phyloP scores from a whole-genome alignment of 352 stramenopile species.

The Phytophthora cactorum region DNA sequence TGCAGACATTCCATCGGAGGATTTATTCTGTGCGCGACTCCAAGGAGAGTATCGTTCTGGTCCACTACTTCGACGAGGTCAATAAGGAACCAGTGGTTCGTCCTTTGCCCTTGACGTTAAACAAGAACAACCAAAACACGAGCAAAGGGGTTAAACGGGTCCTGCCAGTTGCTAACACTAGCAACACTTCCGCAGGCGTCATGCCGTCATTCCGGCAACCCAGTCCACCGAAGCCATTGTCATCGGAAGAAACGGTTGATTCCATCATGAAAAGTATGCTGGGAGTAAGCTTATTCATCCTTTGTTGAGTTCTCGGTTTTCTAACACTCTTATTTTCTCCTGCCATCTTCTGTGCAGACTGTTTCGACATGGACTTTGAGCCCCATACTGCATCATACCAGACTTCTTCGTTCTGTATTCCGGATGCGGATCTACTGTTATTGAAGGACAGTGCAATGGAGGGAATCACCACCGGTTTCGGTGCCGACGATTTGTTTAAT shows the following conservation, averaged over 20 bases:
- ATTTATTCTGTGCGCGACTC: conserved; percentile 81
- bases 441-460: conserved; percentile 45
- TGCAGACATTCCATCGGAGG: conserved; percentile 83
- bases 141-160: conserved; percentile 48
- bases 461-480: conserved; percentile 29
- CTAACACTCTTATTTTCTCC: conserved; percentile 1
- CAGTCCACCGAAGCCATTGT: conserved; percentile 9
- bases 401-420: conserved; percentile 19
- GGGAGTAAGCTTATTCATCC: background rate
- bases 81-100: conserved; percentile 44
- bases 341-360: conserved; percentile 43
- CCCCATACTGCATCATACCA: conserved; percentile 17
- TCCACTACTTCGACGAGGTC: conserved; percentile 88
- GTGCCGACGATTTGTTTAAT: conserved; percentile 42
- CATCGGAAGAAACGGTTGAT: conserved; percentile 49
- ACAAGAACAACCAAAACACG: conserved; percentile 3
- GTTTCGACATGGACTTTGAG: conserved; percentile 59
- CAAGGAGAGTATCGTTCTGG: conserved; percentile 74
- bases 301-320: background rate
- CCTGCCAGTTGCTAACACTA: conserved; percentile 25
- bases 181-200: background rate
- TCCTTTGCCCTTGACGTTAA: conserved; percentile 5
- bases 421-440: conserved; percentile 31
- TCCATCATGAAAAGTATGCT: conserved; percentile 62
- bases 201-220: conserved; percentile 17